Base-by-base conservation (phyloP, 345 rosid species). In the Rhodomyrtus tomentosa region DNA sequence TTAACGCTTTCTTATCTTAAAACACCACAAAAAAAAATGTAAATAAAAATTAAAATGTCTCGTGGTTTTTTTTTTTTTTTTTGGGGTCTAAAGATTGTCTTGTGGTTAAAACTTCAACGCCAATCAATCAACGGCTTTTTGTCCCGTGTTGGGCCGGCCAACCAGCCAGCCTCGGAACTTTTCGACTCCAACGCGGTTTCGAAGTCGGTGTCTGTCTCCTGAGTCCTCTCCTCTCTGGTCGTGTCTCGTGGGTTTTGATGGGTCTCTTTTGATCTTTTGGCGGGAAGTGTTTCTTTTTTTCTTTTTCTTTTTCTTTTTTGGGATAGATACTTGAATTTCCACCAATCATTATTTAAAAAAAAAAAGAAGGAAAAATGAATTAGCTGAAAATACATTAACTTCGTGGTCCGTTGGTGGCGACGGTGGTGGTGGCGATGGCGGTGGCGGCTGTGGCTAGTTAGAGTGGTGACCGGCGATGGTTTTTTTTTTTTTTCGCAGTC, bases 341-440 rank as follows among this genome's bases (percentile, higher is more conserved):
- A 24, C 24, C 42, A 2, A 18, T 27, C 20, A 2, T 48, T 48
- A 12, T 13, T n/a, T n/a, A n/a, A n/a, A n/a, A 56, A 2, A 20
- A 62, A 29, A 16, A 1, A 3, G 3, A 32, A 18, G 42, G 21
- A 79, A 12, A 49, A 25, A 79, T 22, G 6, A n/a, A 40, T 11
- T 3, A 10, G 10, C 0, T 0, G 0, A 32, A 62, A 32, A 32
- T 45, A 8, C 22, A 16, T 32, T 6, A 16, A 2, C 22, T 62
- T 1, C 0, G 42, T 5, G 73, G 20, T 16, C 22, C 22, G n/a
- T n/a, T n/a, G n/a, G n/a, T n/a, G n/a, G n/a, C n/a, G n/a, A n/a
- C n/a, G n/a, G n/a, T n/a, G n/a, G n/a, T n/a, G n/a, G n/a, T n/a
- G n/a, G n/a, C n/a, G n/a, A n/a, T n/a, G n/a, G n/a, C n/a, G n/a